Evolutionary conservation across 768 basidiomycete species (phyloP).

Genomic region (Serendipita sp.): DNA sequence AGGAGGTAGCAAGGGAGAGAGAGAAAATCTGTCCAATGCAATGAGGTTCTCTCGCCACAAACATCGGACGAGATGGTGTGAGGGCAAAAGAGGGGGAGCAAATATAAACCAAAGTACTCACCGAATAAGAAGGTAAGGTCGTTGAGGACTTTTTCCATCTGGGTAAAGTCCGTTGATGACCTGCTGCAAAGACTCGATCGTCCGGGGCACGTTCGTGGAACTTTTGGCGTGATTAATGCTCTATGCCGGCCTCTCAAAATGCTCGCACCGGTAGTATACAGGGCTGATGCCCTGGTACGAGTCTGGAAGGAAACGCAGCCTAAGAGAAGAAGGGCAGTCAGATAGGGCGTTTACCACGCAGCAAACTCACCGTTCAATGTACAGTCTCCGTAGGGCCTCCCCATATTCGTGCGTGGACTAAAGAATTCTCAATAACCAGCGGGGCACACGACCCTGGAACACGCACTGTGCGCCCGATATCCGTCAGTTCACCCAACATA

Average conservation of each 20-base stretch:
- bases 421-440: background rate
- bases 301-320: constrained; percentile 51
- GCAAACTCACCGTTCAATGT: constrained; percentile 41
- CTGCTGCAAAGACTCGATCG: constrained; percentile 59
- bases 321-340: constrained; percentile 16
- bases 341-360: background rate
- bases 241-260: background rate
- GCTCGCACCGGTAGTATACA: constrained; percentile 41
- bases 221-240: background rate
- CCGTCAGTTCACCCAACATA: constrained; percentile 55
- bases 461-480: constrained; percentile 48
- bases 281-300: constrained; percentile 26
- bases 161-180: constrained; percentile 58
- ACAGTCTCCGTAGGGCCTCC: constrained; percentile 39
- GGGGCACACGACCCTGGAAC: background rate
- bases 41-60: background rate
- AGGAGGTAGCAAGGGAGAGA: background rate
- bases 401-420: constrained; percentile 58
- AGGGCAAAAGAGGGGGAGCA: background rate
- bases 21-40: background rate
- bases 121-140: constrained; percentile 42
- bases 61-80: background rate
- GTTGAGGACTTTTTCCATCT: constrained; percentile 26
- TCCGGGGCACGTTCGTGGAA: constrained; percentile 63
- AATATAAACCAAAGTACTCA: constrained; percentile 16